Evolutionary conservation across 495 filamentous ascomycete species (phyloP).

Genomic region (Pseudomonodictys pantanalensis): DNA sequence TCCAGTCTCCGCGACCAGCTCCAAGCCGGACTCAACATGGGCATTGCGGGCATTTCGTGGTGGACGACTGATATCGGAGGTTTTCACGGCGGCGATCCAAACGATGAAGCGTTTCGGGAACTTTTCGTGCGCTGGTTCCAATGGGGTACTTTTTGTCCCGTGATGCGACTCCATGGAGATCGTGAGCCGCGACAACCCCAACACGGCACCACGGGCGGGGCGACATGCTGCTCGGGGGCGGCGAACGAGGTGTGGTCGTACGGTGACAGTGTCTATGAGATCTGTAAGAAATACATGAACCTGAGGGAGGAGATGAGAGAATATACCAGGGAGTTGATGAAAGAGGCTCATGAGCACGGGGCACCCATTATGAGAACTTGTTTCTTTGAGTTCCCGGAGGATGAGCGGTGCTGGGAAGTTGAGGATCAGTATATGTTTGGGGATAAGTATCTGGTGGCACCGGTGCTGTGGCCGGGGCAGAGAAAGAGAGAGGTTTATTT

Average conservation of each 20-base stretch:
- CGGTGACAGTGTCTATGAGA: slow-evolving; percentile 53
- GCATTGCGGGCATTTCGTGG: slow-evolving; percentile 56
- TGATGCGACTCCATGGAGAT: slow-evolving; percentile 59
- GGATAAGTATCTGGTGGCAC: slow-evolving; percentile 51
- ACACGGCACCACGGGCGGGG: background rate
- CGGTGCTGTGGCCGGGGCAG: slow-evolving; percentile 48
- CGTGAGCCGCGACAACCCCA: slow-evolving; percentile 45
- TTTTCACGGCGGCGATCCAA: slow-evolving; percentile 56
- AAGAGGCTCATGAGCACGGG: slow-evolving; percentile 53
- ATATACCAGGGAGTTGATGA: slow-evolving; percentile 53
- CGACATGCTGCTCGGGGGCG: slow-evolving; percentile 34
- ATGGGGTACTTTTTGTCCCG: slow-evolving; percentile 59
- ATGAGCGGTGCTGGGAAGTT: slow-evolving; percentile 49
- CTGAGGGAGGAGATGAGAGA: slow-evolving; percentile 53
- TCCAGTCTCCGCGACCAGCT: slow-evolving; percentile 54
- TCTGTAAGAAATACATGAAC: slow-evolving; percentile 54
- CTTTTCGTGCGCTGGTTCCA: slow-evolving; percentile 62
- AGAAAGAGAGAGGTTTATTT: background rate
- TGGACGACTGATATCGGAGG: slow-evolving; percentile 62
- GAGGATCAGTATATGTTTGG: slow-evolving; percentile 58
- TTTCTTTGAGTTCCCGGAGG: slow-evolving; percentile 57
- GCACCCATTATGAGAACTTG: slow-evolving; percentile 55
- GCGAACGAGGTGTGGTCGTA: slow-evolving; percentile 61
- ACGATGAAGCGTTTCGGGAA: slow-evolving; percentile 53
- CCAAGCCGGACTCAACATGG: slow-evolving; percentile 57